These are phyloP conservation scores for Aspergillus awamori DNA, from an alignment of 2,329 filamentous ascomycete species.

Conservation along the genomic window DNA sequence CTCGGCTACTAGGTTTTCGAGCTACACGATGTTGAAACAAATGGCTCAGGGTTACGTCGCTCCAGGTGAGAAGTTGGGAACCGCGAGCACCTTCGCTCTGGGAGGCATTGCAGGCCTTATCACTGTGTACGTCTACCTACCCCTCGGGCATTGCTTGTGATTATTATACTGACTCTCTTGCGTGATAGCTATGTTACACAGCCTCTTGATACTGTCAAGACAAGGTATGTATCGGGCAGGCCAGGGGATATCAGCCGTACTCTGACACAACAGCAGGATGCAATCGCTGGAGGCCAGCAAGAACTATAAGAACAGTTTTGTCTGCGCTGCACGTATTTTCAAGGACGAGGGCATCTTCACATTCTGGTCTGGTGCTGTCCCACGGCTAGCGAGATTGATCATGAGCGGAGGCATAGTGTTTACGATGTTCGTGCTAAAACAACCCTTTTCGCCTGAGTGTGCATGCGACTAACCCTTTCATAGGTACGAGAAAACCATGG, in stretches of 20 bases:
- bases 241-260: too few relatives aligned
- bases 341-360: conserved; percentile 86
- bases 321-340: conserved; percentile 80
- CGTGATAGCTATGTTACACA: conserved; percentile 57
- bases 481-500: conserved; percentile 92
- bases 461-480: conserved; percentile 17
- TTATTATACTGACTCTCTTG: conserved; percentile 14
- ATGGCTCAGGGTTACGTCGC: conserved; percentile 88
- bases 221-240: conserved; percentile 50
- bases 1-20: conserved; percentile 85
- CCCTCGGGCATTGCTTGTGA: background rate
- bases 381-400: conserved; percentile 79
- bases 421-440: conserved; percentile 67
- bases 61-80: conserved; percentile 91
- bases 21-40: conserved; percentile 88
- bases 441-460: background rate
- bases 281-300: conserved; percentile 85
- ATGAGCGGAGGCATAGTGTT: conserved; percentile 97
- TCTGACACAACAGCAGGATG: conserved; percentile 62
- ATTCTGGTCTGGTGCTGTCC: conserved; percentile 92
- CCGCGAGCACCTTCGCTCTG: conserved; percentile 84
- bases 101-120: conserved; percentile 87
- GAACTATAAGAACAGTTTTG: conserved; percentile 83
- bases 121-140: conserved; percentile 65
- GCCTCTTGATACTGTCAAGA: conserved; percentile 92